phyloP scores from a whole-genome alignment of 257 asterid species.

The Dorcoceras hygrometricum region DNA sequence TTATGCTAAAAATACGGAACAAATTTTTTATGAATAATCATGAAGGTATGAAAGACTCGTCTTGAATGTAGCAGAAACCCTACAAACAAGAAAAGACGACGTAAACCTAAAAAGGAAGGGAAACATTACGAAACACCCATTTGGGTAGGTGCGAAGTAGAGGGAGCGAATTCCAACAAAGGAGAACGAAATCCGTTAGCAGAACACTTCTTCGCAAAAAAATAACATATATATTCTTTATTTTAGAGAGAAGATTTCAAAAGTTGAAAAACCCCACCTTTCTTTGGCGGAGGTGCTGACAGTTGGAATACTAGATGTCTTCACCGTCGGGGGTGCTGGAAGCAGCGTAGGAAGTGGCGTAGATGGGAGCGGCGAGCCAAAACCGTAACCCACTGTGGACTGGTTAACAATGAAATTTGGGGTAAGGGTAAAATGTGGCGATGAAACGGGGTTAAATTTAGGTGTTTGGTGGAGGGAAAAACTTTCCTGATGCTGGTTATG shows the following conservation, averaged over 20 bases:
- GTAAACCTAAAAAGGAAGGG: neutral
- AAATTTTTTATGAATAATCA: neutral
- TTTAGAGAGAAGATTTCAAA: neutral
- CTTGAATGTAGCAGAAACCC: slow-evolving; percentile 15
- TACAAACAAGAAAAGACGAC: slow-evolving; percentile 4
- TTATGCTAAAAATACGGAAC: neutral
- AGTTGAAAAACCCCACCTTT: slow-evolving; percentile 37
- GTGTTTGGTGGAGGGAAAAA: slow-evolving; percentile 38
- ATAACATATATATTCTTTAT: neutral
- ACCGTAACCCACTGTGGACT: slow-evolving; percentile 39
- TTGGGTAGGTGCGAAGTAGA: slow-evolving; percentile 22
- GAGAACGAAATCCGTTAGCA: slow-evolving; percentile 29
- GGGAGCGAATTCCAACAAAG: slow-evolving; percentile 14
- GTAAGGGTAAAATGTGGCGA: slow-evolving; percentile 30
- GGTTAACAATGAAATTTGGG: slow-evolving; percentile 36
- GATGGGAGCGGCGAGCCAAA: slow-evolving; percentile 36
- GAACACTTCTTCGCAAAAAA: slow-evolving; percentile 5
- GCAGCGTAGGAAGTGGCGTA: slow-evolving; percentile 25
- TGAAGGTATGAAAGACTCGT: neutral
- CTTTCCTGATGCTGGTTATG: slow-evolving; percentile 39
- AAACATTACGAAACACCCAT: neutral
- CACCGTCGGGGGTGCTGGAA: slow-evolving; percentile 30
- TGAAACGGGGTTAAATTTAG: slow-evolving; percentile 31
- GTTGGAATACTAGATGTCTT: slow-evolving; percentile 25
- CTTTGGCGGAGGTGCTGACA: slow-evolving; percentile 41